Evolutionary conservation across 1,284 basidiomycete species (phyloP), one percentile per base, ranked within the genome.

Genomic region (Pterulicium gracile): DNA sequence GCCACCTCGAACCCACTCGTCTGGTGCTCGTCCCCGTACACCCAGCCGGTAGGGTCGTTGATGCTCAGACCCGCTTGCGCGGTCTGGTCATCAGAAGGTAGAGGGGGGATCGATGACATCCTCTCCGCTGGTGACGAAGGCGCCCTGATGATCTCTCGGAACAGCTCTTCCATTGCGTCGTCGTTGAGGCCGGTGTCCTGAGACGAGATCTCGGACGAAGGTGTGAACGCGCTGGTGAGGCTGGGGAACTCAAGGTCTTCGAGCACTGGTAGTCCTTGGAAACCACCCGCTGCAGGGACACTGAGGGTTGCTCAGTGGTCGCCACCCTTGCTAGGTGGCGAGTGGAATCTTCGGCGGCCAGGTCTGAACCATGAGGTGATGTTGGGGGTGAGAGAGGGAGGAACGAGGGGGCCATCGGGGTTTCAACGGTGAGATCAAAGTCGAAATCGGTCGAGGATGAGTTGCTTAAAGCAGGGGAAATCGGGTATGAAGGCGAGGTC

Each of bases 241-340:
- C 50, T 23, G 44, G 15, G 23, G 49, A 46, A 21, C 47, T 32
- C 46, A 44, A 42, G 44, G 50, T 23, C 40, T n/a, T 45, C 42
- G 43, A 45, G 19, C 24, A 24, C 27, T 20, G 46, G 24, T 39
- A 44, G 21, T 40, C 24, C n/a, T 49, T 24, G 17, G 64, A 73
- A 66, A 67, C 78, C 81, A 85, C 85, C 86, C 85, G 86, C 86
- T 88, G 86, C 86, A 80, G 82, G 86, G 86, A 70, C 78, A 77
- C 72, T 72, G 71, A 65, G 59, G 70, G 60, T 60, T 66, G 10
- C 27, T 32, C 62, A 67, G 65, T 75, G 78, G 71, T 79, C 86
- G 75, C 86, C 87, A 89, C 81, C 86, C 86, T 85, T 89, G 86
- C 86, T 82, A 84, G 81, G 80, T 89, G 87, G 86, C 86, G 78